These are phyloP conservation scores for Massospora cicadina DNA, from an alignment of 371 early-diverging fungal genomes.

Conservation along the genomic window DNA sequence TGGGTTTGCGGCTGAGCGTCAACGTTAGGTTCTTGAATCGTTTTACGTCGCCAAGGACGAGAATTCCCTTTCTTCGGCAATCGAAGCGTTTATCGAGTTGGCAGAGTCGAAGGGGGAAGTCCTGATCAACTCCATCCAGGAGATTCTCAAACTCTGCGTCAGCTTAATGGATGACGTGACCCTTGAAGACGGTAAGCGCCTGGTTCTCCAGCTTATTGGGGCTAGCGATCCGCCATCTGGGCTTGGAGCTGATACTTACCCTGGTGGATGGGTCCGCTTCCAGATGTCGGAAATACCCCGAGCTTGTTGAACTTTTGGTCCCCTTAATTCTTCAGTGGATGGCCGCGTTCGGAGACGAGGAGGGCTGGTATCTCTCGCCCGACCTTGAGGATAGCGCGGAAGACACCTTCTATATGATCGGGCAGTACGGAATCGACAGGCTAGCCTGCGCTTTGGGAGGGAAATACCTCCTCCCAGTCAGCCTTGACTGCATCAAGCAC, in stretches of 20 bases:
- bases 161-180: constrained; percentile 54
- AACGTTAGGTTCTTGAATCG: constrained; percentile 32
- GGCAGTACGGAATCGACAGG: constrained; percentile 90
- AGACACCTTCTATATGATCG: constrained; percentile 70
- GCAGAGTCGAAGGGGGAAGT: constrained; percentile 63
- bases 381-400: constrained; percentile 77
- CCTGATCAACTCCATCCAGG: constrained; percentile 54
- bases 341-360: constrained; percentile 72
- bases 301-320: constrained; percentile 51
- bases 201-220: constrained; percentile 6
- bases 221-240: constrained; percentile 52
- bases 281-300: constrained; percentile 64
- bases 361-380: constrained; percentile 76
- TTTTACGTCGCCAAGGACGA: constrained; percentile 46
- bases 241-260: constrained; percentile 76
- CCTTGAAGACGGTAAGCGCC: constrained; percentile 31
- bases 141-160: constrained; percentile 52
- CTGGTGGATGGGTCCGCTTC: constrained; percentile 70
- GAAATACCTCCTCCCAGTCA: constrained; percentile 65
- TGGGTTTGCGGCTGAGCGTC: not conserved
- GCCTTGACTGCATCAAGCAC: constrained; percentile 74
- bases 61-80: constrained; percentile 43
- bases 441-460: constrained; percentile 78
- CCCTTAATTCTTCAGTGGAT: constrained; percentile 86
- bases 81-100: constrained; percentile 69